Percentiles rank a stretch among this genome's conserved stretches.
phyloP scores from a whole-genome alignment of 73 alveolate species.

The Tetrahymena malaccensis region DNA sequence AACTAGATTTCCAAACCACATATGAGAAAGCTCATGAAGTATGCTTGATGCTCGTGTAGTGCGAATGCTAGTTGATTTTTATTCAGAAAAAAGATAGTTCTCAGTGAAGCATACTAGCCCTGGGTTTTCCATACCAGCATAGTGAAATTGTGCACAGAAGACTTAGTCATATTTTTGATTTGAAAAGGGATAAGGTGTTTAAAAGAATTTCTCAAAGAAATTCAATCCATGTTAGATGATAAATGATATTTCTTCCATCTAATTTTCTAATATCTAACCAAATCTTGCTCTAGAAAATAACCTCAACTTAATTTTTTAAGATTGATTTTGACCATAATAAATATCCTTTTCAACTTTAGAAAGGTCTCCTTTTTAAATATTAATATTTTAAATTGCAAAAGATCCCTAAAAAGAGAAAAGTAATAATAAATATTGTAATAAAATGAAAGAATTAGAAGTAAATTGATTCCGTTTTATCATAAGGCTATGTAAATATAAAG shows the following conservation, averaged over 20 bases:
- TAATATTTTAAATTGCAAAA: background rate
- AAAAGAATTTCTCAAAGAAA: background rate
- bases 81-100: constrained; percentile 23
- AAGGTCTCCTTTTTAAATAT: background rate
- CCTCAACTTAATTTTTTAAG: background rate
- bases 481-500: background rate
- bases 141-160: constrained; percentile 50
- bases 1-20: constrained; percentile 90
- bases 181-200: constrained; percentile 51
- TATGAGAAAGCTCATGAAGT: constrained; percentile 75
- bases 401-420: background rate
- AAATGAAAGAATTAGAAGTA: background rate
- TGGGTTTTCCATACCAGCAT: constrained; percentile 84
- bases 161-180: constrained; percentile 71
- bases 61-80: constrained; percentile 17
- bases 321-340: background rate
- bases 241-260: background rate
- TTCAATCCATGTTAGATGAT: background rate
- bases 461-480: no score
- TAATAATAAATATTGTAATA: no score
- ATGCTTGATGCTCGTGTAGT: constrained; percentile 41
- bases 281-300: background rate
- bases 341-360: background rate
- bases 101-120: constrained; percentile 64
- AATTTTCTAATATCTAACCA: background rate